Evolutionary conservation across 116 monocot species (phyloP).

Genomic region (Posidonia oceanica): DNA sequence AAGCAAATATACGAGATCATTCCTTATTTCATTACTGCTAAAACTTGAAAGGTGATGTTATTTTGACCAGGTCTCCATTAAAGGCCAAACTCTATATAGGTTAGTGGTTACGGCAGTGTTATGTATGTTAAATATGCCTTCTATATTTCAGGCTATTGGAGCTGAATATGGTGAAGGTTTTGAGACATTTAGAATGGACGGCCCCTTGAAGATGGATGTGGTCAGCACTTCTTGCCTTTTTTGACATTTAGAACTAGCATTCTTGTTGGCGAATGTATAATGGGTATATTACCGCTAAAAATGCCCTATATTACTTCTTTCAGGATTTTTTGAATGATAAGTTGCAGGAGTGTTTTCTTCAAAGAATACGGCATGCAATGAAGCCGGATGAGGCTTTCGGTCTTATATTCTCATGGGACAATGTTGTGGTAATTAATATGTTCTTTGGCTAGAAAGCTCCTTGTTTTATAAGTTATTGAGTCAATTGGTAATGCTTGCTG

Average conservation of each 20-base stretch:
- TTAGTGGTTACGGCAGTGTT: neutral
- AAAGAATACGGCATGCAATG: constrained; percentile 97
- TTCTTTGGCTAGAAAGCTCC: neutral
- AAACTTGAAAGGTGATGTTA: neutral
- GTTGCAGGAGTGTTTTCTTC: constrained; percentile 90
- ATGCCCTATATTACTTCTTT: neutral
- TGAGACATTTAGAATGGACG: constrained; percentile 96
- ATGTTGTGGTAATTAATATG: constrained; percentile 66
- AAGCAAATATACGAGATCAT: neutral
- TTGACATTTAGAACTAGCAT: too few relatives aligned
- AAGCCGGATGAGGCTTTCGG: constrained; percentile 96
- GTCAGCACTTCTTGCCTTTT: constrained; percentile 20
- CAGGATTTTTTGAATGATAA: constrained; percentile 93
- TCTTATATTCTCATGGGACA: constrained; percentile 98
- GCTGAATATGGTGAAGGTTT: constrained; percentile 99
- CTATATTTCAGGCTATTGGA: constrained; percentile 59
- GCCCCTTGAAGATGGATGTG: constrained; percentile 90
- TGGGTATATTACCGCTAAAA: too few relatives aligned
- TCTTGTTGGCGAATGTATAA: too few relatives aligned
- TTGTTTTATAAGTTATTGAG: neutral
- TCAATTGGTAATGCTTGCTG: neutral
- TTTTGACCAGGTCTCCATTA: neutral
- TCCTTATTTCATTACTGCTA: neutral
- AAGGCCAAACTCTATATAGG: neutral
- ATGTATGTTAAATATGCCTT: neutral